Percentiles rank a stretch among this genome's conserved stretches.
These are phyloP conservation scores for Amorphotheca resinae DNA, from an alignment of 495 filamentous ascomycete genomes.

Conservation along the genomic window DNA sequence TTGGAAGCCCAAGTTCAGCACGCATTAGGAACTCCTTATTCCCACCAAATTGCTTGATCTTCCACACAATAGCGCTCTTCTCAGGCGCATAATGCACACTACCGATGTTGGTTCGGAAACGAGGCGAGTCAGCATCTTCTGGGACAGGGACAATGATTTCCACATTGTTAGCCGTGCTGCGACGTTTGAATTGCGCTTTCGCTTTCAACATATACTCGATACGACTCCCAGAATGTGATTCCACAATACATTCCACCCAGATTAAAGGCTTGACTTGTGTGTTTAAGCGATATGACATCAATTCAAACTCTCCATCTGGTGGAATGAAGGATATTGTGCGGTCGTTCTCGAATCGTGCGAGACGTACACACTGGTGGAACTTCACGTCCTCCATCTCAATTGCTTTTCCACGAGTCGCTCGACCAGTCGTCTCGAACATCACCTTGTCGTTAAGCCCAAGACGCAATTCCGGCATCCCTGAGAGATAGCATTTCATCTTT, in stretches of 20 bases:
- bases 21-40: constrained; percentile 99
- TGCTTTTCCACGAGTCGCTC: constrained; percentile 88
- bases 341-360: constrained; percentile 96
- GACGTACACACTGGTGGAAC: constrained; percentile 96
- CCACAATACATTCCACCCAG: constrained; percentile 97
- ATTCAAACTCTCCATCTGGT: constrained; percentile 95
- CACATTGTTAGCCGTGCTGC: constrained; percentile 96
- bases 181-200: constrained; percentile 94
- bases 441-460: constrained; percentile 96
- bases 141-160: constrained; percentile 96
- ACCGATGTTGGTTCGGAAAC: constrained; percentile 96
- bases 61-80: constrained; percentile 96
- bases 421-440: constrained; percentile 98
- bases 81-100: constrained; percentile 98
- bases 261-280: constrained; percentile 97
- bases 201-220: constrained; percentile 99
- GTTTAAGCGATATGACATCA: constrained; percentile 98
- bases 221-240: constrained; percentile 83
- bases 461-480: constrained; percentile 94
- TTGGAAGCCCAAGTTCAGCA: constrained; percentile 89
- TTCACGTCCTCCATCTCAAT: constrained; percentile 99
- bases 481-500: constrained; percentile 99
- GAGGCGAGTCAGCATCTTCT: constrained; percentile 90
- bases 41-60: constrained; percentile 99
- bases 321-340: constrained; percentile 98